Percentiles rank a stretch among this genome's conserved stretches.
Evolutionary conservation across 805 yeast species (phyloP).

Genomic region (Lipomyces starkeyi): DNA sequence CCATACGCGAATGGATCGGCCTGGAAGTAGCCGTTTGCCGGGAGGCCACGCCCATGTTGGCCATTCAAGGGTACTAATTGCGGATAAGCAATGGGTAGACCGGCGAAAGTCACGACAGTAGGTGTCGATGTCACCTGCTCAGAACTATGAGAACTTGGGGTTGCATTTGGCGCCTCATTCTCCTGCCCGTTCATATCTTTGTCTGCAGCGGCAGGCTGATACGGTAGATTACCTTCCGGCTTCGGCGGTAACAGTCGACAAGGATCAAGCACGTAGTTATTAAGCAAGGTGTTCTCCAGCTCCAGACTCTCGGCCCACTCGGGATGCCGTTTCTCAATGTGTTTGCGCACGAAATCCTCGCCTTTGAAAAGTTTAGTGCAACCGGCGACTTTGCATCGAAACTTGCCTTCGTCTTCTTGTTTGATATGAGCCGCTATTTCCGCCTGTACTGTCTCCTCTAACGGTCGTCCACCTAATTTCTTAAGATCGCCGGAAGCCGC

Average conservation of each 20-base stretch:
- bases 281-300: constrained; percentile 21
- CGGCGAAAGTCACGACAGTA: constrained; percentile 21
- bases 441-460: constrained; percentile 16
- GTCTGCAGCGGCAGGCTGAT: background rate
- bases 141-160: background rate
- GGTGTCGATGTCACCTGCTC: background rate
- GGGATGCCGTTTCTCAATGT: constrained; percentile 35
- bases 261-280: constrained; percentile 33
- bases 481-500: constrained; percentile 24
- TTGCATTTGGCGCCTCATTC: constrained; percentile 5
- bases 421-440: constrained; percentile 25
- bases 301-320: constrained; percentile 28
- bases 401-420: constrained; percentile 35
- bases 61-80: constrained; percentile 12
- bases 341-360: constrained; percentile 37
- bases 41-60: constrained; percentile 14
- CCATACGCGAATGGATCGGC: constrained; percentile 31
- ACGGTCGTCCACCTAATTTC: constrained; percentile 32
- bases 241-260: constrained; percentile 29
- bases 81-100: constrained; percentile 29
- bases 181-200: background rate
- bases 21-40: constrained; percentile 12
- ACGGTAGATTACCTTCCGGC: constrained; percentile 27
- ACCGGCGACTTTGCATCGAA: constrained; percentile 34
- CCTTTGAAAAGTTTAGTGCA: constrained; percentile 38